Conservation (phyloP, 192 early-diverging fungal species). For the Linnemannia zychae region DNA sequence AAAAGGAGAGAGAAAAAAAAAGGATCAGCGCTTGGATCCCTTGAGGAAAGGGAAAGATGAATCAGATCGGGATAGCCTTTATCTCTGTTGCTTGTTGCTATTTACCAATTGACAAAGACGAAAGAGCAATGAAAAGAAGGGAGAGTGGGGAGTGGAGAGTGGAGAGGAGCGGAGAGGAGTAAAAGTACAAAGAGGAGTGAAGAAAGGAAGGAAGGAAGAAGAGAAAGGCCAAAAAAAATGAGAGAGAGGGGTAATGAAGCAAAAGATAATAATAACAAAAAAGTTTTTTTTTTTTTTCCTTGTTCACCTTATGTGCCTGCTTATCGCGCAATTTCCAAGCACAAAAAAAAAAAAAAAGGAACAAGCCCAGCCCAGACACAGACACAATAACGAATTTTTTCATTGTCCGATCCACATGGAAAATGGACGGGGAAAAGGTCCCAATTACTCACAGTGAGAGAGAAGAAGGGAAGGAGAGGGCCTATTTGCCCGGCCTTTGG, state of each 20-base stretch:
- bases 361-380: constrained; percentile 1
- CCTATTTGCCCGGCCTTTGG: background rate
- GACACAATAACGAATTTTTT: background rate
- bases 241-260: too few relatives aligned
- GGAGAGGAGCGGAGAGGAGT: background rate
- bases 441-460: background rate
- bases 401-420: background rate
- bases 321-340: background rate
- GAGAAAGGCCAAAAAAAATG: background rate
- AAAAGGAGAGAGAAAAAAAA: background rate
- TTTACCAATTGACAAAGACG: background rate
- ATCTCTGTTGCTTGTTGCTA: background rate
- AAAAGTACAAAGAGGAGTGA: constrained; percentile 2
- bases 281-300: constrained; percentile 3
- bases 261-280: constrained; percentile 11
- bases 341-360: background rate
- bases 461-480: background rate
- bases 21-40: background rate
- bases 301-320: background rate
- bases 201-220: constrained; percentile 11
- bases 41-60: background rate
- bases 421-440: background rate
- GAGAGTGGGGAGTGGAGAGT: background rate
- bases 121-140: background rate
- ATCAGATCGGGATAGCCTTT: background rate